Conservation (phyloP, 2,329 filamentous ascomycete genomes). For the Sordariomycetes sp. region DNA sequence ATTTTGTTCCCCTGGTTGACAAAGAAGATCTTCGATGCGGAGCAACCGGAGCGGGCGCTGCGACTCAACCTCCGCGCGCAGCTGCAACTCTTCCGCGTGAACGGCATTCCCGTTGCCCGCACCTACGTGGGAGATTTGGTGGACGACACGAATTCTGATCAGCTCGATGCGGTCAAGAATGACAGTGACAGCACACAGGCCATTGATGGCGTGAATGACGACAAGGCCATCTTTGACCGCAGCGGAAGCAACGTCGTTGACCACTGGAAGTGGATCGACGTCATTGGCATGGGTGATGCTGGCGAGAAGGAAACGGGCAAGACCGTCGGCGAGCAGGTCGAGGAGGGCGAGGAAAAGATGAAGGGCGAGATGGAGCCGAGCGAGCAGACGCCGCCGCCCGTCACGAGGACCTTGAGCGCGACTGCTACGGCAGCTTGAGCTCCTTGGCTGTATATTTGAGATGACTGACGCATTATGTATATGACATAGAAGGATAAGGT, state of each 20-base stretch:
- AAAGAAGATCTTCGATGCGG: conserved; percentile 45
- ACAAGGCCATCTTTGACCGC: conserved; percentile 41
- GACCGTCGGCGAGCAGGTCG: conserved; percentile 19
- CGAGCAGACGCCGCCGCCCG: conserved; percentile 1
- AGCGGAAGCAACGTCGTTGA: conserved; percentile 28
- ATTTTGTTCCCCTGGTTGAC: conserved; percentile 68
- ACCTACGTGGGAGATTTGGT: conserved; percentile 41
- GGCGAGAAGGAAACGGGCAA: conserved; percentile 17
- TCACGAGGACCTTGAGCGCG: conserved; percentile 4
- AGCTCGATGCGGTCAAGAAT: conserved; percentile 17
- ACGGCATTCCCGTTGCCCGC: conserved; percentile 36
- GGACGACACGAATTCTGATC: conserved; percentile 32
- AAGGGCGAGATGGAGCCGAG: conserved; percentile 21
- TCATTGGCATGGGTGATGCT: conserved; percentile 35
- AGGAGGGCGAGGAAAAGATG: conserved; percentile 23
- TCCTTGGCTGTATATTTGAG: not conserved
- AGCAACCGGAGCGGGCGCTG: conserved; percentile 48
- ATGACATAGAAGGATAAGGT: too few relatives aligned
- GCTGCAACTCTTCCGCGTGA: conserved; percentile 44
- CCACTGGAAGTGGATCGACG: conserved; percentile 44
- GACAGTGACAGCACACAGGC: conserved; percentile 5
- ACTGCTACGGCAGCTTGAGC: not conserved
- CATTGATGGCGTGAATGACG: conserved; percentile 32
- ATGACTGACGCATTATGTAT: too few relatives aligned
- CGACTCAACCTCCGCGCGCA: conserved; percentile 50